Base-by-base conservation (phyloP, 1,284 basidiomycete genomes). In the Boletus subluridellus region DNA sequence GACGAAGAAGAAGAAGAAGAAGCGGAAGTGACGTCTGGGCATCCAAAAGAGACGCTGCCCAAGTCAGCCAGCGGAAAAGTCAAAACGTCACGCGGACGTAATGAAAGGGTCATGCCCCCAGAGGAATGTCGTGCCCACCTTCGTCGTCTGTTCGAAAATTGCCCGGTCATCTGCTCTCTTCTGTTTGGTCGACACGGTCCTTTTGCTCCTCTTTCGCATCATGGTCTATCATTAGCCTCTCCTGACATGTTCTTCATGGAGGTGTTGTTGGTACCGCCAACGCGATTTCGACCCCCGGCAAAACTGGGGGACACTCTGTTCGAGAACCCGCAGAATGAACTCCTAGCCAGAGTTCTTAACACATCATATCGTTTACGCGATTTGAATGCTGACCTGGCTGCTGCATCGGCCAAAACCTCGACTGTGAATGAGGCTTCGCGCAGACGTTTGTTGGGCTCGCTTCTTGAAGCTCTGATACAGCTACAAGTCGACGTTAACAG, bases 191-290 rank as follows among this genome's bases (percentile, higher is more conserved):
- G 94, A 51, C 96, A 98, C 71, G 95, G 95, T 24, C 86, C 89
- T 2, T 91, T 94, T 68, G 83, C 90, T 9, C 78, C 79, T 32
- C 70, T 89, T 48, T 80, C 81, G 15, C 68, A 74, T 21, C 76
- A 82, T 37, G 82, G 80, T 46, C 72, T 89, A 11, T 85, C 84
- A 17, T 70, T 81, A 44, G 90, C 92, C 30, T 92, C 88, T 46
- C 90, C 94, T 49, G 95, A 97, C 72, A 94, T 98, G 83, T 99
- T 99, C 77, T 99, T 99, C 80, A 81, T 99, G 79, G 92, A 96
- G 41, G 94, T 92, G 55, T 73, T 99, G 35, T 86, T 94, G 34
- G 91, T 99, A 38, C 85, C 95, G 26, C 97, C 97, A 26, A 97
- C 94, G 9, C 90, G 96, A 46, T 99, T 98, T 81, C 87, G 97